Evolutionary conservation across 2,329 filamentous ascomycete genomes (phyloP).

Genomic region (Aspergillus udagawae): DNA sequence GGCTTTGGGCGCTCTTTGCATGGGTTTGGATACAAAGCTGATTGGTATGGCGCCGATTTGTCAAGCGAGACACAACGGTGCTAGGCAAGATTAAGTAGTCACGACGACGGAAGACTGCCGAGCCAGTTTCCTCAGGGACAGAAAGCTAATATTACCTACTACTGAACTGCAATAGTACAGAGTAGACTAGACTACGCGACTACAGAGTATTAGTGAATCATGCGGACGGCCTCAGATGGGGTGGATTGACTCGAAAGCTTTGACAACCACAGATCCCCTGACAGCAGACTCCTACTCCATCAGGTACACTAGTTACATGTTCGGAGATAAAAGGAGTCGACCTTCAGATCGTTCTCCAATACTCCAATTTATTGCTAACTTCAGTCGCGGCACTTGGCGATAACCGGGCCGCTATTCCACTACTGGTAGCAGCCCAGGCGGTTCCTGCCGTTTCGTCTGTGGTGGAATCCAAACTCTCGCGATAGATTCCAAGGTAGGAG

Average conservation of each 20-base stretch:
- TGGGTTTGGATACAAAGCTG: not conserved
- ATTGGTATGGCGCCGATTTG: not conserved
- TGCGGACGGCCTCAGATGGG: not conserved
- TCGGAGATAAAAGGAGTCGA: not conserved
- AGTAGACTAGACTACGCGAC: too few species aligned
- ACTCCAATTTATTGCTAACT: not conserved
- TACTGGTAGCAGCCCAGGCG: not conserved
- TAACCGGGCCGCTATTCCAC: not conserved
- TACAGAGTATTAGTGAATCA: not conserved
- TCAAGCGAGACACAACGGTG: not conserved
- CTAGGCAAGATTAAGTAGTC: not conserved
- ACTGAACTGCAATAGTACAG: too few species aligned
- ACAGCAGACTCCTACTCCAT: not conserved
- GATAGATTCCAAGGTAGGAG: not conserved
- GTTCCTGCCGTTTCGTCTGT: not conserved
- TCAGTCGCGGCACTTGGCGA: too few species aligned
- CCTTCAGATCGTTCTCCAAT: not conserved
- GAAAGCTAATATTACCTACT: too few species aligned
- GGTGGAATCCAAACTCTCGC: not conserved
- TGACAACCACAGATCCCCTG: not conserved
- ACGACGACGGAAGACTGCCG: not conserved
- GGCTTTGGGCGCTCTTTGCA: not conserved
- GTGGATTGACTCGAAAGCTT: not conserved
- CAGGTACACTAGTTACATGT: not conserved
- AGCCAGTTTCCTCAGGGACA: not conserved